Base-by-base conservation (phyloP, 192 early-diverging fungal genomes). In the Entomortierella parvispora region DNA sequence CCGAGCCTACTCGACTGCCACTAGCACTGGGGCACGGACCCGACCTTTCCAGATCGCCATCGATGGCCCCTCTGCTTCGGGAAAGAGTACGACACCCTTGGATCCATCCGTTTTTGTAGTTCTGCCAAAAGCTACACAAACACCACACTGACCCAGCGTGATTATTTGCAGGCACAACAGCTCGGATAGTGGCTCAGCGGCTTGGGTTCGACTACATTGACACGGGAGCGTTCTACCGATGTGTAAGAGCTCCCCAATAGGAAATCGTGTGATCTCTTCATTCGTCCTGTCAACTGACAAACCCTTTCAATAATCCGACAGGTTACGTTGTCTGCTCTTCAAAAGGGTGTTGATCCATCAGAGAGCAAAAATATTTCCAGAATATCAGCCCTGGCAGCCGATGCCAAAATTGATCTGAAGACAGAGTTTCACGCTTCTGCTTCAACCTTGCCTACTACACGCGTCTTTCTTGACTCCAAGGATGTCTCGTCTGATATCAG, bases 11-110 rank as follows among this genome's bases (percentile, higher is more conserved):
- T 9, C 37, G 7, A 40, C 37, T 40, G 12, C 37, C 7, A 40
- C 31, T 17, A 20, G 6, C 33, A 44, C n/a, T n/a, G n/a, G n/a
- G n/a, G n/a, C n/a, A n/a, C n/a, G n/a, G n/a, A n/a, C 60, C 40
- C 57, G 47, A 29, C 74, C 74, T 9, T 90, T 91, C 58, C 80
- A 85, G 68, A 81, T 93, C 50, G 92, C 93, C 22, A 93, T 95
- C 37, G 93, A 95, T 74, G 93, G 93, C 0, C 92, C 92, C 4
- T 91, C 90, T 12, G 93, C 91, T 5, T 90, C 91, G 15, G 93
- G 93, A 42, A 95, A 95, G 82, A 93, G 90, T 87, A 90, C 31
- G n/a, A n/a, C n/a, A n/a, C 28, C 25, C 10, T 26, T 47, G 18
- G n/a, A 17, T 32, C 28, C 20, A 7, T 26, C 14, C 25, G 18